Conservation (phyloP, 805 yeast genomes). For the Ogataea zsoltii region DNA sequence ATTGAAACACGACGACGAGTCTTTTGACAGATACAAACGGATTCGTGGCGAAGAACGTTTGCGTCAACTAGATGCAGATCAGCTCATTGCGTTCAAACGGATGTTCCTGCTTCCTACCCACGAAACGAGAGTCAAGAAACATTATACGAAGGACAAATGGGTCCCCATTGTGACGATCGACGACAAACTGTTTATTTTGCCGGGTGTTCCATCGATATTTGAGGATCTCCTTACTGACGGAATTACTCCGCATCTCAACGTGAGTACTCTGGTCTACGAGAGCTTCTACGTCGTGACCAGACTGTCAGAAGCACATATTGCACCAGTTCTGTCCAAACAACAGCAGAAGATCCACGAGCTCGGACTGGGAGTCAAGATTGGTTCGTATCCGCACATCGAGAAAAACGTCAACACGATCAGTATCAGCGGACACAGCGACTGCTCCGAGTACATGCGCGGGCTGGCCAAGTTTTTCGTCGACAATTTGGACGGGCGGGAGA, state of each 20-base stretch:
- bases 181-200: slow-evolving; percentile 66
- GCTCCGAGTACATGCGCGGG: slow-evolving; percentile 38
- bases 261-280: slow-evolving; percentile 35
- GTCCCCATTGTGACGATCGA: slow-evolving; percentile 79
- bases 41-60: slow-evolving; percentile 41
- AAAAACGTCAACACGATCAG: slow-evolving; percentile 69
- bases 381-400: slow-evolving; percentile 80
- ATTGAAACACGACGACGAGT: slow-evolving; percentile 52
- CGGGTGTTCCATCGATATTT: slow-evolving; percentile 83
- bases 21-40: slow-evolving; percentile 59
- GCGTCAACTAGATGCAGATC: slow-evolving; percentile 39
- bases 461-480: slow-evolving; percentile 43
- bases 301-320: slow-evolving; percentile 64
- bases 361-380: slow-evolving; percentile 59
- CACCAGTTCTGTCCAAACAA: slow-evolving; percentile 56
- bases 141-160: slow-evolving; percentile 64
- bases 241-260: slow-evolving; percentile 38
- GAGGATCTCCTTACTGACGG: slow-evolving; percentile 49
- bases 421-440: slow-evolving; percentile 54
- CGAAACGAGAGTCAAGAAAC: slow-evolving; percentile 40
- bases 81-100: slow-evolving; percentile 60
- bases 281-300: slow-evolving; percentile 65
- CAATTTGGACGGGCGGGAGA: slow-evolving; percentile 48
- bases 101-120: slow-evolving; percentile 76
- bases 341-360: slow-evolving; percentile 43